Evolutionary conservation across 768 basidiomycete species (phyloP).

Genomic region (Favolaschia claudopus): DNA sequence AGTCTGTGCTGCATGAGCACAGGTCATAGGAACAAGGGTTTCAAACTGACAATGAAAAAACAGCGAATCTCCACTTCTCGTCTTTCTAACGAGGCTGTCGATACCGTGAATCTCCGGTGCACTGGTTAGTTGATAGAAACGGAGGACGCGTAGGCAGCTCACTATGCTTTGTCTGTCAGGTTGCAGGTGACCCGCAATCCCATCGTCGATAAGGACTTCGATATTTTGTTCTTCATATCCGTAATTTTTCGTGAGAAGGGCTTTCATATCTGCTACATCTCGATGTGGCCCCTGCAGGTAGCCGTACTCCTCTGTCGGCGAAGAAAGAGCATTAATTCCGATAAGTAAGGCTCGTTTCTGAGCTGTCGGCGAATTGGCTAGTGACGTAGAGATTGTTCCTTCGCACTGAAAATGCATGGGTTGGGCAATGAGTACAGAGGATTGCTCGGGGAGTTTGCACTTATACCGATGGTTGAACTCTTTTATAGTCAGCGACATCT

Average conservation of each 20-base stretch:
- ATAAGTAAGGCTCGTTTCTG: slow-evolving; percentile 23
- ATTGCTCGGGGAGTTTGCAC: too few relatives aligned
- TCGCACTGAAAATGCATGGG: too few relatives aligned
- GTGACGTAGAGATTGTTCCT: too few relatives aligned
- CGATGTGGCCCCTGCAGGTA: slow-evolving; percentile 14
- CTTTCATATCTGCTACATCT: slow-evolving; percentile 20
- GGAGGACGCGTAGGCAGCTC: neutral
- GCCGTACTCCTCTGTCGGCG: neutral
- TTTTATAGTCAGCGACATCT: too few relatives aligned
- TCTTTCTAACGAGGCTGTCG: slow-evolving; percentile 6
- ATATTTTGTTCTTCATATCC: slow-evolving; percentile 17
- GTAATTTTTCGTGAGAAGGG: slow-evolving; percentile 8
- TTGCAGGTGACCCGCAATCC: slow-evolving; percentile 8
- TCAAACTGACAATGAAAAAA: slow-evolving; percentile 21
- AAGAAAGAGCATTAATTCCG: slow-evolving; percentile 16
- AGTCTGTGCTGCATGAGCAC: slow-evolving; percentile 1
- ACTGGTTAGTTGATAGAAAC: neutral
- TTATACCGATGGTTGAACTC: too few relatives aligned
- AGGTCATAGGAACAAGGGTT: neutral
- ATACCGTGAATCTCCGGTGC: slow-evolving; percentile 9
- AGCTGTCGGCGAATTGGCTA: too few relatives aligned
- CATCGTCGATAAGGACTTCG: slow-evolving; percentile 23
- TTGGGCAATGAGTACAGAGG: too few relatives aligned
- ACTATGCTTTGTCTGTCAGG: slow-evolving; percentile 22
- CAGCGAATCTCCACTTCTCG: slow-evolving; percentile 15